Evolutionary conservation across 208 protist species (phyloP), one percentile per base, ranked within the genome.

Genomic region (Acanthamoeba sp.): DNA sequence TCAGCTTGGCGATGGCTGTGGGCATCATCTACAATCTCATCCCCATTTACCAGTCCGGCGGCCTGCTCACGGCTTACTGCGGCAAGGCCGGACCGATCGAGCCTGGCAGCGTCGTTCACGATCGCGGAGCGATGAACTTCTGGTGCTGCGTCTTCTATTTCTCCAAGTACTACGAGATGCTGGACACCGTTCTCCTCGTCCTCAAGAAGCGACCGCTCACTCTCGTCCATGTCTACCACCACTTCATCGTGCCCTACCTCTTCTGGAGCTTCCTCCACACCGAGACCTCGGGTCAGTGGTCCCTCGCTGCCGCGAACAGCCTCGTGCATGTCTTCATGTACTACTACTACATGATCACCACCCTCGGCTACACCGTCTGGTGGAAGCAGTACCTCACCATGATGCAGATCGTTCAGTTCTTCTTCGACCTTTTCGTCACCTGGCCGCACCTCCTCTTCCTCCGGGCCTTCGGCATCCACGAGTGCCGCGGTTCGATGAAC

Each of bases 261-360:
- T 94, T 95, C 80, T 96, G 88, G 85, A n/a, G 93, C 48, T 94
- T 85, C 84, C 57, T 32, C 69, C 52, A 85, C 64, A 69, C 57
- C 9, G 40, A 62, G 57, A 55, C 36, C 18, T 38, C 38, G 38
- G 62, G 36, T 22, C 40, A 57, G 27, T 59, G 88, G 50, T 57
- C 84, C 22, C 91, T 93, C 59, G 89, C 55, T 22, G 32, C 66
- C 36, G 29, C 40, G 82, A 96, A 96, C 95, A 95, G 85, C 76
- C 9, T 88, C 38, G 95, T 96, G 16, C 95, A 96, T 87, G 91
- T 96, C 36, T 59, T 96, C 76, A 96, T 96, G 95, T 96, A 96
- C 91, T 94, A 93, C 90, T 96, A 95, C 91, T 96, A 96, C 94
- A 87, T 95, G 57, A 24, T 73, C 24, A 29, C 45, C 18, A 50